phyloP scores from a whole-genome alignment of 2,329 filamentous ascomycete species.

The Claviceps africana region DNA sequence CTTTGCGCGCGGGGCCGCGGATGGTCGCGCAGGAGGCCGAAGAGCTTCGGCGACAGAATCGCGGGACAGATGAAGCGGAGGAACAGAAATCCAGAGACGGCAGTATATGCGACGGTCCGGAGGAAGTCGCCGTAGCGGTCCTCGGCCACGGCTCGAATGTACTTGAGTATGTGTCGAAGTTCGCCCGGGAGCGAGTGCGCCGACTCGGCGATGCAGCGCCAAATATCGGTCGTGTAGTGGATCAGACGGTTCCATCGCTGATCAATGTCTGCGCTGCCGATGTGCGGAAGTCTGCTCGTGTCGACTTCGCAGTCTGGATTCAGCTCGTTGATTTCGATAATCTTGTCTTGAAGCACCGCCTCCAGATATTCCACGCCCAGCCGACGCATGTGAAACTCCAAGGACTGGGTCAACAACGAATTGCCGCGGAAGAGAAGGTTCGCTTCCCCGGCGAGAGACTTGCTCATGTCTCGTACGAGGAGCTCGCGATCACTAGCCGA shows the following conservation, averaged over 20 bases:
- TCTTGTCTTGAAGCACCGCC: conserved; percentile 70
- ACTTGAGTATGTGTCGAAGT: conserved; percentile 73
- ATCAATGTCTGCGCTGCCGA: conserved; percentile 53
- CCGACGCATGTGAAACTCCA: conserved; percentile 92
- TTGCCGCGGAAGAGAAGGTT: conserved; percentile 94
- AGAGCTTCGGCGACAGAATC: conserved; percentile 90
- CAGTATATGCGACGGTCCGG: conserved; percentile 80
- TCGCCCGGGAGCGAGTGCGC: conserved; percentile 64
- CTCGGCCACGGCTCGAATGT: conserved; percentile 82
- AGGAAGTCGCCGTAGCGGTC: conserved; percentile 90
- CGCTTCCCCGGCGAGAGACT: conserved; percentile 70
- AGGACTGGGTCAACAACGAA: conserved; percentile 78
- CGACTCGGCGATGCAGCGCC: conserved; percentile 70
- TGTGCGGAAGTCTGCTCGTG: conserved; percentile 53
- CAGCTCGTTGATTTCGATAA: conserved; percentile 77
- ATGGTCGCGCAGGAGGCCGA: conserved; percentile 71
- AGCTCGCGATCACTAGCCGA: conserved; percentile 52
- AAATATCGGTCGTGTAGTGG: conserved; percentile 65
- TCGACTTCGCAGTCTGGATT: conserved; percentile 94
- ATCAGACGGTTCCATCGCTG: conserved; percentile 73
- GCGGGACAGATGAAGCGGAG: conserved; percentile 90
- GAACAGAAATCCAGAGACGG: conserved; percentile 88
- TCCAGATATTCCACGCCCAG: conserved; percentile 87
- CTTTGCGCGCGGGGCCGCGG: conserved; percentile 71
- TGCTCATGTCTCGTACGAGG: conserved; percentile 63